Evolutionary conservation across 2,329 filamentous ascomycete species (phyloP).

Genomic region (Ophiostoma triangulosporum): DNA sequence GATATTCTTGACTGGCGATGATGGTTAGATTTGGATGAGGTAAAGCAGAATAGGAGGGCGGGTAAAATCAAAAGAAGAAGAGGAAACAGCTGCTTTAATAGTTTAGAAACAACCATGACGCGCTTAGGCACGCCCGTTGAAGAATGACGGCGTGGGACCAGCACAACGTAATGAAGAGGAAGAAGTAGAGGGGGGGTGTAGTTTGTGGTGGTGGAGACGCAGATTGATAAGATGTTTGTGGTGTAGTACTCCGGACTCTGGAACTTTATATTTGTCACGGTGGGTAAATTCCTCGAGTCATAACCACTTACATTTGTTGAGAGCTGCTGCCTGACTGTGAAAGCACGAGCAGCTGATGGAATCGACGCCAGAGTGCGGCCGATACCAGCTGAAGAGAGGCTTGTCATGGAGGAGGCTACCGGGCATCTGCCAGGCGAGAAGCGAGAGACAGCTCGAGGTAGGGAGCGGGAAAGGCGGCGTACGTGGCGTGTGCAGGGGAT

Average conservation of each 20-base stretch:
- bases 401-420: background rate
- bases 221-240: conserved; percentile 1
- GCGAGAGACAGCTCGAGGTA: background rate
- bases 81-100: background rate
- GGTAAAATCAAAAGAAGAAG: background rate
- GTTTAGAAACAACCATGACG: background rate
- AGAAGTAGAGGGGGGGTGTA: background rate
- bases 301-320: background rate
- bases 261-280: background rate
- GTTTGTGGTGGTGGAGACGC: background rate
- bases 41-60: background rate
- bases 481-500: background rate
- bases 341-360: background rate
- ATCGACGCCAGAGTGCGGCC: background rate
- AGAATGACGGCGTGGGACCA: background rate
- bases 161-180: background rate
- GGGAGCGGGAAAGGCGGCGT: background rate
- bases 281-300: too few species aligned
- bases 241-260: background rate
- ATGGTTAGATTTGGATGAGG: background rate
- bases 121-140: background rate
- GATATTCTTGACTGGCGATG: background rate
- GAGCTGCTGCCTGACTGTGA: background rate
- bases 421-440: background rate
- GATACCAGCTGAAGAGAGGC: background rate